Evolutionary conservation across 768 basidiomycete species (phyloP), one percentile per base, ranked within the genome.

Genomic region (Naematelia aurantialba): DNA sequence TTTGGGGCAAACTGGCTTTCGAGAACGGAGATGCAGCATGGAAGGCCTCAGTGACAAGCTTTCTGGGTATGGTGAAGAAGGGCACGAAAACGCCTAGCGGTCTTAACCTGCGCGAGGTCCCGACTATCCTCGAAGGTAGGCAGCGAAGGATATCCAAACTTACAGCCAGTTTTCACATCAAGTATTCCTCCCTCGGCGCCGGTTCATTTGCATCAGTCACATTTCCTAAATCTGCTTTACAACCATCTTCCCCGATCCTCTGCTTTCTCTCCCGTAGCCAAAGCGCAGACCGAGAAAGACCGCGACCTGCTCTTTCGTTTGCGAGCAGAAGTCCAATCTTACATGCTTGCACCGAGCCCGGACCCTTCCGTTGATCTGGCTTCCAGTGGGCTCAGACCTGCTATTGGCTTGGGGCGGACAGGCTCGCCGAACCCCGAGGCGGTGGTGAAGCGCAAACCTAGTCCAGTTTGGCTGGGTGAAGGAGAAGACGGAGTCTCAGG

Each of bases 21-120:
- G 75, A 76, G 54, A 56, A 72, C 1, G 75, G 75, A 19, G 73
- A 76, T 60, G 26, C 26, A 1, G 62, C 55, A 1, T 76, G 73
- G 73, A 61, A 60, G n/a, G 13, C 49, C 11, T 30, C 63, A 0
- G 61, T 63, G 8, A 12, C 54, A 3, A 53, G 22, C 19, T 71
- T 74, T 53, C 45, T 74, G 42, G 52, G 62, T 8, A 19, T 65
- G 14, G 56, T 68, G 50, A 69, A 65, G 51, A 76, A 75, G 61
- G 75, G 73, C 3, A 75, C 71, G 12, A 73, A 73, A 58, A 76
- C 74, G 11, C 56, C 65, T 1, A 63, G 61, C 5, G 73, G 73
- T 5, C 42, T 73, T 30, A 76, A 76, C 56, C 56, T 76, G 39
- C 60, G 75, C 22, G 72, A 72, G 45, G 61, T 76, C 27, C 64